A percentile compares a stretch with the other conserved stretches of the same genome.
phyloP scores from a whole-genome alignment of 768 basidiomycete species.

The Trametes meyenii region DNA sequence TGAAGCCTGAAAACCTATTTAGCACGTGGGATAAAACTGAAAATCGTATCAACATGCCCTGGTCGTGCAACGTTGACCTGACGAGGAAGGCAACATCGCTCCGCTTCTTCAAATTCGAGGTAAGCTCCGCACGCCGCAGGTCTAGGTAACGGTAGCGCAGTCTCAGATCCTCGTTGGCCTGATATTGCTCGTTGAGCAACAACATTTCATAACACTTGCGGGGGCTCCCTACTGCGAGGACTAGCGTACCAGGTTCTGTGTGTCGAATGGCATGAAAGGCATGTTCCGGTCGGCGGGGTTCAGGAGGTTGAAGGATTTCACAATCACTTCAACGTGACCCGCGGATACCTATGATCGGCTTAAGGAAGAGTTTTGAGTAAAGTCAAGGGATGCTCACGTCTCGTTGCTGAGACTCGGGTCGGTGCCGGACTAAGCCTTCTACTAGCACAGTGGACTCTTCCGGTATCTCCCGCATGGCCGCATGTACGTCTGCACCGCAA shows the following conservation, averaged over 20 bases:
- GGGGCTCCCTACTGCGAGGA: constrained; percentile 3
- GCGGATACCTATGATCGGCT: constrained; percentile 49
- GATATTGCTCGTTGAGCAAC: constrained; percentile 13
- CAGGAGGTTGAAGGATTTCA: constrained; percentile 69
- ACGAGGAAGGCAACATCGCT: constrained; percentile 81
- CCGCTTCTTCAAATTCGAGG: constrained; percentile 79
- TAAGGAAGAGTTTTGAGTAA: background rate
- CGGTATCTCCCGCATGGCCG: constrained; percentile 61
- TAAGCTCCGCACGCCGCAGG: constrained; percentile 72
- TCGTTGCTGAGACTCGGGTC: constrained; percentile 65
- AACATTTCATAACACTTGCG: background rate
- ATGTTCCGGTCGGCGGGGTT: constrained; percentile 73
- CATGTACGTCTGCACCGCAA: constrained; percentile 34
- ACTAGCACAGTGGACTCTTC: constrained; percentile 79
- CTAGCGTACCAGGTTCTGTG: constrained; percentile 67
- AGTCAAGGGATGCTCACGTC: constrained; percentile 41
- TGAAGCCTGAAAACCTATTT: constrained; percentile 63
- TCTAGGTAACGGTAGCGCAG: constrained; percentile 88
- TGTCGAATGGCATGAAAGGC: constrained; percentile 86
- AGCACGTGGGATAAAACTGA: constrained; percentile 7
- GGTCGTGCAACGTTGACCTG: constrained; percentile 69
- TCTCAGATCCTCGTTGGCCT: constrained; percentile 88
- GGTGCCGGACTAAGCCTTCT: constrained; percentile 67
- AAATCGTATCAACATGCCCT: constrained; percentile 51
- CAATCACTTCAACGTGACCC: constrained; percentile 81